Conservation (phyloP, 2,329 filamentous ascomycete genomes). For the Didymosphaeria variabile region DNA sequence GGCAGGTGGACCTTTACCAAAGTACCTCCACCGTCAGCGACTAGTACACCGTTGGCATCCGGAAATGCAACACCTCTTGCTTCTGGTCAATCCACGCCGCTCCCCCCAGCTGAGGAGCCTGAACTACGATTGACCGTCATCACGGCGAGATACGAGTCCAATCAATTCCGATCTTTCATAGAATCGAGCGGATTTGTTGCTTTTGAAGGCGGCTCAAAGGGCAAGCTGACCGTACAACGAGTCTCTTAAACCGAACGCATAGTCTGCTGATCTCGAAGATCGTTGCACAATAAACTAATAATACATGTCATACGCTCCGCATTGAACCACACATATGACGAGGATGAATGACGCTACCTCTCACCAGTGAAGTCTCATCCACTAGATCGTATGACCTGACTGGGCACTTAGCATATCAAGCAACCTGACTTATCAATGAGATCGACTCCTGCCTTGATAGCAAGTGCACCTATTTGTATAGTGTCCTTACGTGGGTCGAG, state of each 20-base stretch:
- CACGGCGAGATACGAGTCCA: conserved; percentile 75
- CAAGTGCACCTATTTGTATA: no score
- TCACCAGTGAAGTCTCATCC: no score
- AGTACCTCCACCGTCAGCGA: conserved; percentile 47
- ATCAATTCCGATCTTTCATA: conserved; percentile 79
- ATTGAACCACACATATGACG: no score
- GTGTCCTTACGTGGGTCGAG: no score
- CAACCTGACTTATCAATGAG: no score
- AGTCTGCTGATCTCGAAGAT: neutral
- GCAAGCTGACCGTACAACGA: conserved; percentile 31
- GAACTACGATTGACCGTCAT: conserved; percentile 78
- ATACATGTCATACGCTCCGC: no score
- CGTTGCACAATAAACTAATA: neutral
- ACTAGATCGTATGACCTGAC: no score
- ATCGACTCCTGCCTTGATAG: no score
- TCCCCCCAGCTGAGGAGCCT: conserved; percentile 61
- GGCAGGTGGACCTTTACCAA: conserved; percentile 91
- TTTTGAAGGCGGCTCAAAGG: conserved; percentile 33
- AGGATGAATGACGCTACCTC: no score
- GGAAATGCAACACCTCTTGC: conserved; percentile 30
- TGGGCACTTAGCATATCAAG: no score
- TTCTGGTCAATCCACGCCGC: conserved; percentile 33
- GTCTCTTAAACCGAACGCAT: conserved; percentile 16
- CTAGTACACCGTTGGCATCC: conserved; percentile 31
- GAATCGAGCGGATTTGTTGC: conserved; percentile 62